Base-by-base conservation (phyloP, 768 basidiomycete genomes). In the Crucibulum laeve region DNA sequence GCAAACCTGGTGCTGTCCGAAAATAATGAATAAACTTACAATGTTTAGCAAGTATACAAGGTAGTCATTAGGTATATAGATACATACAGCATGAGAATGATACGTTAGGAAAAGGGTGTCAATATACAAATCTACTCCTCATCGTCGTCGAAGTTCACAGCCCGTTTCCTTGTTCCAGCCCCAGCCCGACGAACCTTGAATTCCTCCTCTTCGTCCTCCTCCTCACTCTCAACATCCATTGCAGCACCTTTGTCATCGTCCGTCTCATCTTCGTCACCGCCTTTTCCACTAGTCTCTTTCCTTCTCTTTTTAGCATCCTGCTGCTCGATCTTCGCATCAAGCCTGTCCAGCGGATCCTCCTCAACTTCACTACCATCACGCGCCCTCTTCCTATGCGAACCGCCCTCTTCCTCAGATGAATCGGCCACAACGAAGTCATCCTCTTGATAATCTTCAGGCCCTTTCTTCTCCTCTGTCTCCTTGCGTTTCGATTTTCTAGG, bases 401-500 rank as follows among this genome's bases (percentile, higher is more conserved):
- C 74, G 8, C 56, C 70, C 3, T 85, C 86, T 21, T 86, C 84
- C 32, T 89, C 87, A 14, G 80, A 82, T 17, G 76, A 72, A 51
- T 90, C 88, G 11, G 84, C 81, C 8, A 91, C 90, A 22, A 92
- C 69, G 53, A 92, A 92, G 53, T 89, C 89, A 57, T 92, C 89
- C 45, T 84, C 80, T 57, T 88, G 84, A 52, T 91, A 91, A 33
- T 89, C 71, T 38, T 70, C 85, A 17, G 78, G 79, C 4, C 71
- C 70, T 33, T 79, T 71, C 42, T 74, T 76, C 43, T 74, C 74
- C 10, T 71, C 69, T n/a, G 59, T n/a, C n/a, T n/a, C 61, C 49
- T 77, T 77, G 50, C 73, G 67, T 60, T 80, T 77, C 42, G 58
- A 52, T 43, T 70, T 74, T 38, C 68, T 67, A 6, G 65, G 59